Percentiles rank a stretch among this genome's conserved stretches.
Conservation (phyloP, 2,329 filamentous ascomycete species). For the Diaporthe sp. region DNA sequence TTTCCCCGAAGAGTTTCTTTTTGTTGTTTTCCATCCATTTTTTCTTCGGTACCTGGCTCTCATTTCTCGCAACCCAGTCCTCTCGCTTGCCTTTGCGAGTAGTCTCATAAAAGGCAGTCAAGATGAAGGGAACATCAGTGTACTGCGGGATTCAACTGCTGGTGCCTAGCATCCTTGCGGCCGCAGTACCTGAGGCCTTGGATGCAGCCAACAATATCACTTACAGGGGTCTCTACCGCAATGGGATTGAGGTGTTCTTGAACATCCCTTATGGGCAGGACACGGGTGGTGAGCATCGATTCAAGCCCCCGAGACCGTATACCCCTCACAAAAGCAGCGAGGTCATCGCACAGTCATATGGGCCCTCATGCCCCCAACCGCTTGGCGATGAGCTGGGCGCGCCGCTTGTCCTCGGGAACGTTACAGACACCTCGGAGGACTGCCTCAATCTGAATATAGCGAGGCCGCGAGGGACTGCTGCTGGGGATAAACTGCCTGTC, state of each 20-base stretch:
- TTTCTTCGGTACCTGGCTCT: not conserved
- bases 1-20: not conserved
- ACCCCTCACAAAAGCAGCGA: constrained; percentile 44
- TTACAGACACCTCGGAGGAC: constrained; percentile 33
- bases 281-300: constrained; percentile 55
- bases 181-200: not conserved
- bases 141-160: not conserved
- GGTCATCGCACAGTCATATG: constrained; percentile 52
- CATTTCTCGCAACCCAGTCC: not conserved
- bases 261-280: constrained; percentile 59
- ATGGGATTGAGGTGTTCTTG: constrained; percentile 58
- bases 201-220: constrained; percentile 42
- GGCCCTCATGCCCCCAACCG: constrained; percentile 56
- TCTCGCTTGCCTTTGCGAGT: not conserved
- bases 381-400: constrained; percentile 44
- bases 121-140: constrained; percentile 17
- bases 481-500: constrained; percentile 40
- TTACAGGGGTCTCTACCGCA: constrained; percentile 54
- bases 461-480: constrained; percentile 5
- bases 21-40: not conserved
- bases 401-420: constrained; percentile 16
- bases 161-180: not conserved
- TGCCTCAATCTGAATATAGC: constrained; percentile 32
- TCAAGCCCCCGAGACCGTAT: constrained; percentile 54
- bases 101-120: not conserved